Evolutionary conservation across 495 filamentous ascomycete species (phyloP).

Genomic region (Melanomma pulvis-pyrius): DNA sequence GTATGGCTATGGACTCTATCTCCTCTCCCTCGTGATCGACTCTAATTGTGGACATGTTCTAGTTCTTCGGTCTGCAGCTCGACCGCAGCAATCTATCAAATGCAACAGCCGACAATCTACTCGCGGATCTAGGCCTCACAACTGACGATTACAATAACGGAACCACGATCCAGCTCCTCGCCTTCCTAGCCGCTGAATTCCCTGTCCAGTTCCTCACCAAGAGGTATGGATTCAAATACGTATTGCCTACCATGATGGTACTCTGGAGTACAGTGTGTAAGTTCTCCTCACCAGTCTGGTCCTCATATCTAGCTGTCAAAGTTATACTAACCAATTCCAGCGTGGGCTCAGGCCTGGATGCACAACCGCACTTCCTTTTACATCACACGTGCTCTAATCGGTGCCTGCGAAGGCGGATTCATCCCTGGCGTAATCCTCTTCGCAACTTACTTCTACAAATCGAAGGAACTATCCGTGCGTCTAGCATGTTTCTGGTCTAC

Average conservation of each 20-base stretch:
- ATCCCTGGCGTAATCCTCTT: background rate
- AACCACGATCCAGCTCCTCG: background rate
- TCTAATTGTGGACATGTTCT: background rate
- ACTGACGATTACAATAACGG: background rate
- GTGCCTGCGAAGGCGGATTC: background rate
- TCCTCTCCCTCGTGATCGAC: background rate
- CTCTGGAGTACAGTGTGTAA: background rate
- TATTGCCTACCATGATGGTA: background rate
- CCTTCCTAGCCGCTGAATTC: background rate
- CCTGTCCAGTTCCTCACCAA: background rate
- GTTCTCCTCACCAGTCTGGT: background rate
- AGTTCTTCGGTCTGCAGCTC: constrained; percentile 1
- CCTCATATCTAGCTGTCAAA: background rate
- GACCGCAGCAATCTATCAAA: background rate
- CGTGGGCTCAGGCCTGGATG: background rate
- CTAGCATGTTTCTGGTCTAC: background rate
- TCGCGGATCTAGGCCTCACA: background rate
- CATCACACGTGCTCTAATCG: background rate
- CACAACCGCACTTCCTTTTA: background rate
- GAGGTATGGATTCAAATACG: background rate
- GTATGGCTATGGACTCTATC: background rate
- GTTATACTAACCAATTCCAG: background rate
- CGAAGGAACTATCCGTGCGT: background rate
- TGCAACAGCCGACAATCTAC: background rate
- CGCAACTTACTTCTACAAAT: background rate